Evolutionary conservation across 23 red algal genomes (phyloP), one percentile per base, ranked within the genome.

Genomic region (Gracilaria domingensis): DNA sequence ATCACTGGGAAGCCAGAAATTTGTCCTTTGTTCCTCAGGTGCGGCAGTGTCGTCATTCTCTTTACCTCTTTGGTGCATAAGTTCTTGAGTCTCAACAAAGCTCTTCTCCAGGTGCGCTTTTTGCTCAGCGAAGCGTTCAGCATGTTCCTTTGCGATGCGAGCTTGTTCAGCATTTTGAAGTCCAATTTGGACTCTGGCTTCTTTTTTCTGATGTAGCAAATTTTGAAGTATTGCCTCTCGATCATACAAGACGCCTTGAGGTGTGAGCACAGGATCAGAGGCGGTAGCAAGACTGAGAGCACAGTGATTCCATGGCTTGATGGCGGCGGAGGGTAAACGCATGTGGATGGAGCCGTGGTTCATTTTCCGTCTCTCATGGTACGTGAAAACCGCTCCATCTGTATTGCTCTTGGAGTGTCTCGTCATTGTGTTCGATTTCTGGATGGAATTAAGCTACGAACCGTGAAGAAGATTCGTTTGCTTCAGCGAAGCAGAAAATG

Each of bases 351-450:
- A 94, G 6, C 92, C 92, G 32, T 90, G 85, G 20, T 83, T 78
- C 90, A 93, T 96, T 34, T 75, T 85, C 5, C 60, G 85, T 21
- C 87, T 70, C 45, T 95, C 93, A 65, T 81, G 64, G 55, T 96
- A 96, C 8, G 95, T 92, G 80, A 96, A 96, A 5, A 90, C 78
- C 0, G 95, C 95, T 1, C 89, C 89, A 83, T 96, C 95, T 60
- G 83, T 89, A 61, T 75, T 96, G 77, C 89, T 88, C 60, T 96
- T 96, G 8, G 95, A 96, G 8, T 90, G 89, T 38, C 88, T 32
- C 37, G 95, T 75, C 95, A 96, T 96, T 11, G 67, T 62, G 42
- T 45, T 45, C 11, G 42, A 11, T 11, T 45, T 4, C 42, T 45
- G 42, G 11, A 45, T 11, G 4, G 42, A 11, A 45, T 45, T 7